These are phyloP conservation scores for Monilinia fructicola DNA, from an alignment of 2,329 filamentous ascomycete species.

Conservation along the genomic window DNA sequence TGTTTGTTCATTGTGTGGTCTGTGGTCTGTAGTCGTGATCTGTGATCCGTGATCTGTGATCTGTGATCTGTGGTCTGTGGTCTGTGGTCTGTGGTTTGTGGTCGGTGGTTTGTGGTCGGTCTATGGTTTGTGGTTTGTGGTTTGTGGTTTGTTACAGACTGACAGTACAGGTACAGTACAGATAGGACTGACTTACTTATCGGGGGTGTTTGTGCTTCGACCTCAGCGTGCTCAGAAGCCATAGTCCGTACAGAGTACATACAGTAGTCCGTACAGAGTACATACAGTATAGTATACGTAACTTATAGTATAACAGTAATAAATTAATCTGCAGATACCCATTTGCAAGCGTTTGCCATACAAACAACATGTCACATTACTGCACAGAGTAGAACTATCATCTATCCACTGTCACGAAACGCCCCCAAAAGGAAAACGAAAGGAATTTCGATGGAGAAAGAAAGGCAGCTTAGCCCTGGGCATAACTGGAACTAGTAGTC, in stretches of 20 bases:
- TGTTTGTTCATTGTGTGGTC: constrained; percentile 12
- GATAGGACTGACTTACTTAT: no score
- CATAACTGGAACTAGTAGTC: not conserved
- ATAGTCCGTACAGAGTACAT: not conserved
- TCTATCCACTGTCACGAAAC: not conserved
- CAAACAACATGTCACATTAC: not conserved
- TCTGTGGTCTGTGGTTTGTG: no score
- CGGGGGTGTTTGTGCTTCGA: no score
- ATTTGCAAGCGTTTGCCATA: not conserved
- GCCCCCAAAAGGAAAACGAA: not conserved
- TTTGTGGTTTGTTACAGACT: constrained; percentile 11
- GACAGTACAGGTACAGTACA: no score
- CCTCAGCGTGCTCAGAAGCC: not conserved
- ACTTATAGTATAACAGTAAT: not conserved
- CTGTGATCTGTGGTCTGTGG: no score
- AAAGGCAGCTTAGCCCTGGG: not conserved
- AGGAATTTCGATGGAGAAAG: not conserved
- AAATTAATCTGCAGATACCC: not conserved
- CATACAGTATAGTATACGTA: no score
- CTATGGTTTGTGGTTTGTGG: no score
- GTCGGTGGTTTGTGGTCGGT: no score
- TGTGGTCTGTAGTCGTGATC: no score
- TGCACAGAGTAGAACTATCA: not conserved
- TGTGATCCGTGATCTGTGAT: no score
- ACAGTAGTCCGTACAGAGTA: not conserved